A percentile compares a stretch with the other conserved stretches of the same genome.
These are phyloP conservation scores for Lenzites betulinus DNA, from an alignment of 768 basidiomycete genomes.

Conservation along the genomic window DNA sequence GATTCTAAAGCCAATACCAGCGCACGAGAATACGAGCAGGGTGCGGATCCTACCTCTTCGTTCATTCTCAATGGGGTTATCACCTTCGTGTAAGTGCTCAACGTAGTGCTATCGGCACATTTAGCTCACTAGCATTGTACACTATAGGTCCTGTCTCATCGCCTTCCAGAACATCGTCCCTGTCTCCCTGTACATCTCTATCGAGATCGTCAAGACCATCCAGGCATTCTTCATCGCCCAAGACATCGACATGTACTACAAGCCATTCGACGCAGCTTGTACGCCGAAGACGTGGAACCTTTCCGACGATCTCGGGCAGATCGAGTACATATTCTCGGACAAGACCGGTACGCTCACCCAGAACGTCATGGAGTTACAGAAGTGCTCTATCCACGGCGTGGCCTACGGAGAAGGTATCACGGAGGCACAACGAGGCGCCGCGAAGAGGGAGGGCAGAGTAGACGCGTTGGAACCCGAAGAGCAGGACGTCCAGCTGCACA, in stretches of 20 bases:
- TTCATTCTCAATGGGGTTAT: conserved; percentile 74
- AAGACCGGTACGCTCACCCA: conserved; percentile 98
- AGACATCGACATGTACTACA: conserved; percentile 96
- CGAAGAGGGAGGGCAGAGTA: conserved; percentile 74
- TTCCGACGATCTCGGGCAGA: conserved; percentile 97
- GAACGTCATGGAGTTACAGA: conserved; percentile 99
- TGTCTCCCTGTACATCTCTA: conserved; percentile 94
- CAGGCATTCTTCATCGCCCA: conserved; percentile 97
- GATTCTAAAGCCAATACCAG: conserved; percentile 65
- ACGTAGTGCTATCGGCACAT: background rate
- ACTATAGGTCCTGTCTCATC: conserved; percentile 80
- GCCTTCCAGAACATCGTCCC: conserved; percentile 98
- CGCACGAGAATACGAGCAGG: conserved; percentile 68
- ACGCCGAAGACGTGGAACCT: conserved; percentile 99
- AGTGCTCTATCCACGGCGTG: conserved; percentile 84
- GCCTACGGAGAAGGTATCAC: conserved; percentile 93
- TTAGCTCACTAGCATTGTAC: background rate
- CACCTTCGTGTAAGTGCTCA: conserved; percentile 79
- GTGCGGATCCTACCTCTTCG: conserved; percentile 61
- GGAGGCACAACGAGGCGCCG: conserved; percentile 92
- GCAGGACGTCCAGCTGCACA: conserved; percentile 62
- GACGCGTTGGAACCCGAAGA: conserved; percentile 71
- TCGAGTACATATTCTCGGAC: conserved; percentile 93
- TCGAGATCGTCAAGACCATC: conserved; percentile 97
- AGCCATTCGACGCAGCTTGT: conserved; percentile 81